Evolutionary conservation across 306 rosid species (phyloP).

Genomic region (Chamaecrista fasciculata): DNA sequence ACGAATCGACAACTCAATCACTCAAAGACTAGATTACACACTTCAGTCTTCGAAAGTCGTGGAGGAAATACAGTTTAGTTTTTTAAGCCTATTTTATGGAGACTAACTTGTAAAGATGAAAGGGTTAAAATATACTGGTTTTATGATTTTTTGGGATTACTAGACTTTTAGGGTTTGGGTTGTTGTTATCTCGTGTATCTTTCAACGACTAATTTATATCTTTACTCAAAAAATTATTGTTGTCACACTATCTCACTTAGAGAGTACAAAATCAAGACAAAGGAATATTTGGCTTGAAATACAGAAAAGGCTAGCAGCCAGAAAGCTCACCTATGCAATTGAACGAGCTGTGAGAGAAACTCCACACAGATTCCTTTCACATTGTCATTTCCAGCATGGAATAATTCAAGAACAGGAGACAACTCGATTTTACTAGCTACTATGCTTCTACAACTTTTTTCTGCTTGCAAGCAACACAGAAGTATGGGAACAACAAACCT

Average conservation of each 20-base stretch:
- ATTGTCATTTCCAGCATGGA: conserved; percentile 73
- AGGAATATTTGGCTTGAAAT: conserved; percentile 3
- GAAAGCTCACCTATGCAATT: conserved; percentile 53
- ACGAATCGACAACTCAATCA: too few relatives aligned
- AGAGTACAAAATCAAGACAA: conserved; percentile 16
- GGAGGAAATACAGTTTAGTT: too few relatives aligned
- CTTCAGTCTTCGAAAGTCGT: too few relatives aligned
- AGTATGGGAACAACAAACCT: conserved; percentile 69
- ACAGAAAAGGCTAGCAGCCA: neutral
- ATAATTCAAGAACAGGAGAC: conserved; percentile 66
- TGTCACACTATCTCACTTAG: conserved; percentile 11
- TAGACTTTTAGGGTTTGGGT: too few relatives aligned
- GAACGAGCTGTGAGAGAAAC: conserved; percentile 87
- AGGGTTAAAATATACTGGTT: too few relatives aligned
- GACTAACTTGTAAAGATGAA: too few relatives aligned
- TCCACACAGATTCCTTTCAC: conserved; percentile 67
- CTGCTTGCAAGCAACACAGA: conserved; percentile 80
- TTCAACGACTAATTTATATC: too few relatives aligned
- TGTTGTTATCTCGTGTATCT: too few relatives aligned
- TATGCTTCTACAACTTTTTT: conserved; percentile 59
- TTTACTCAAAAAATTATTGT: too few relatives aligned
- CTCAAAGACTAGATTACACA: too few relatives aligned
- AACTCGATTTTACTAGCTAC: conserved; percentile 68
- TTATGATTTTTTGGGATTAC: too few relatives aligned
- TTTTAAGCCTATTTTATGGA: too few relatives aligned